Base-by-base conservation (phyloP, 106 monocot genomes). In the Platanthera guangdongensis region DNA sequence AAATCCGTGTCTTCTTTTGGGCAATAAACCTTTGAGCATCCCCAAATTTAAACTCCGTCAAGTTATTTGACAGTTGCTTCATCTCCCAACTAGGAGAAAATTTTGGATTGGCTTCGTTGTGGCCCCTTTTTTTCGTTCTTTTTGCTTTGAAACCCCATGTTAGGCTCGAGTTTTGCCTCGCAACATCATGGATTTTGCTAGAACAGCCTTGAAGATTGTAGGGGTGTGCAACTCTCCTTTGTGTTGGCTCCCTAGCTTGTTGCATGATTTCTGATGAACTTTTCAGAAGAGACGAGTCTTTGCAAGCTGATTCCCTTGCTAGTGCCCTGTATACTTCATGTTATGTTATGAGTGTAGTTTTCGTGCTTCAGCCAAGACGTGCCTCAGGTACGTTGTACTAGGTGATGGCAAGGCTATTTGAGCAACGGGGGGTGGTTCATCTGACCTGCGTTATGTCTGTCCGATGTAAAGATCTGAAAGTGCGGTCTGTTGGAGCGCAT, bases 81-180 rank as follows among this genome's bases (percentile, higher is more conserved):
- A 21, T 74, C 67, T 50, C 59, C 74, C 52, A 80, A 50, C 51
- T 9, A 47, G 57, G 75, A 50, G 83, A 71, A 81, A 59, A 14
- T 12, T 46, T 74, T 13, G 54, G 1, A 9, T 4, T 55, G 48
- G 49, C 15, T 39, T 68, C 74, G 50, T 74, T 80, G 9, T 78
- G 75, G 14, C 74, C 65, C 71, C 59, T 12, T 50, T 57, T 81
- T 48, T 73, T 76, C 39, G 72, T 78, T 78, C 78, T 86, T 75
- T 48, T 86, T 57, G 76, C 88, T 47, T 91, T 88, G 51, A 7
- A 71, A 48, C 22, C 55, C 60, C 75, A 67, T 19, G 72, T 50
- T 45, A 81, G 50, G 68, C 12, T 55, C 60, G 79, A 54, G 8
- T 39, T 50, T 28, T 71, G 68, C 13, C 14, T 47, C 11, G 21